A percentile compares a stretch with the other conserved stretches of the same genome.
These are phyloP conservation scores for Megacollybia marginata DNA, from an alignment of 768 basidiomycete species.

Conservation along the genomic window DNA sequence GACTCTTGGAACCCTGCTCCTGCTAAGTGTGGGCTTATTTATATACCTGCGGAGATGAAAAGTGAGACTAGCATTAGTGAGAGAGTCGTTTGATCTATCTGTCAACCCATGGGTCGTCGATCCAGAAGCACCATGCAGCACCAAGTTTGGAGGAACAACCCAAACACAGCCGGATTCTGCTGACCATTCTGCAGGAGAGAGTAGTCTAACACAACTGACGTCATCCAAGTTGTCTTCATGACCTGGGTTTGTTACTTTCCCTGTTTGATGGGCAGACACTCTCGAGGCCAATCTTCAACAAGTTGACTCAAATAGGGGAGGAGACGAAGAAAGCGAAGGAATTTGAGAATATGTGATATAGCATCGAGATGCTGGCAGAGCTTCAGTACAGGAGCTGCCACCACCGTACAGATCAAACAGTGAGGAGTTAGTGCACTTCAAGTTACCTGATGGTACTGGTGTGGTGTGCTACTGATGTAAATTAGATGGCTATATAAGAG, in stretches of 20 bases:
- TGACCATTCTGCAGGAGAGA: not conserved
- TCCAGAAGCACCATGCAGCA: constrained; percentile 1
- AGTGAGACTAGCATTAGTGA: not conserved
- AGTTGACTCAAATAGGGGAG: not conserved
- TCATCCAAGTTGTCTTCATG: not conserved
- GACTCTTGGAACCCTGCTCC: constrained; percentile 20
- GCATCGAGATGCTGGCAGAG: constrained; percentile 28
- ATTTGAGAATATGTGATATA: constrained; percentile 30
- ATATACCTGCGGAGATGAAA: not conserved
- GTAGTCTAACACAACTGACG: not conserved
- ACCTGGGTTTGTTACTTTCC: not conserved
- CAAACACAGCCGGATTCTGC: not conserved
- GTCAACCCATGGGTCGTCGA: constrained; percentile 1
- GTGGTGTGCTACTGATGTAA: too few species aligned
- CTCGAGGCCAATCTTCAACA: not conserved
- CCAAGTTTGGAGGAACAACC: not conserved
- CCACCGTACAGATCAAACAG: constrained; percentile 28
- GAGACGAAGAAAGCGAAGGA: not conserved
- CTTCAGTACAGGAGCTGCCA: constrained; percentile 29
- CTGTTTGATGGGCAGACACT: not conserved
- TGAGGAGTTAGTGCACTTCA: not conserved
- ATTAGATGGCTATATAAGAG: too few species aligned
- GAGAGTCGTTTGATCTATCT: not conserved
- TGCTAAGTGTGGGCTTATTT: constrained; percentile 7
- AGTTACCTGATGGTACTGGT: too few species aligned